Evolutionary conservation across 2,329 filamentous ascomycete genomes (phyloP).

Genomic region (Esteya vermicola): DNA sequence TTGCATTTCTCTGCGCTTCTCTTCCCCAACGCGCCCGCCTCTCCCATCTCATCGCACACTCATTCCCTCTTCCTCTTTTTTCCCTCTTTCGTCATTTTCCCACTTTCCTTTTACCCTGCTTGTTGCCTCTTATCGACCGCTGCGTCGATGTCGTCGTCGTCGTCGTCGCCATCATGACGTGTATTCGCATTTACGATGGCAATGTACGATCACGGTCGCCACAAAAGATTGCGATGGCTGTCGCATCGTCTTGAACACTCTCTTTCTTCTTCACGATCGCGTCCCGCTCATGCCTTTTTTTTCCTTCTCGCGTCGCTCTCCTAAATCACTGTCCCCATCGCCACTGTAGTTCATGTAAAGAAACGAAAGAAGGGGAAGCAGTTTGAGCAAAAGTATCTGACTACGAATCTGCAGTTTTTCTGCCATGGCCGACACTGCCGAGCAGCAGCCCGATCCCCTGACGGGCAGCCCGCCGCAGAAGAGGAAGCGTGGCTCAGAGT

Average conservation of each 20-base stretch:
- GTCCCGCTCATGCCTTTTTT: no score
- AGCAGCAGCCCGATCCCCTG: constrained; percentile 33
- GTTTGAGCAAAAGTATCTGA: neutral
- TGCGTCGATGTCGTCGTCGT: no score
- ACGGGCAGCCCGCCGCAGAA: constrained; percentile 34
- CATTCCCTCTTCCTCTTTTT: neutral
- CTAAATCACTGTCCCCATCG: no score
- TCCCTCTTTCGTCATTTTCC: neutral
- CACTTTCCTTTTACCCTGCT: neutral
- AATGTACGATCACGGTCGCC: no score
- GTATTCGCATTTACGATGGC: no score
- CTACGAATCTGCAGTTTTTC: neutral
- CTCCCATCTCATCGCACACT: neutral
- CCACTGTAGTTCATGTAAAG: neutral
- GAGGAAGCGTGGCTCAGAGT: constrained; percentile 37
- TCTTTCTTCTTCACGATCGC: no score
- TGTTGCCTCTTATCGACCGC: no score
- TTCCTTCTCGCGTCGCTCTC: no score
- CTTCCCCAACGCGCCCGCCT: neutral
- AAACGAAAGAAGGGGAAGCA: neutral
- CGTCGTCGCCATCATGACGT: no score
- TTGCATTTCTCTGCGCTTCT: neutral
- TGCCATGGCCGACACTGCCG: constrained; percentile 32
- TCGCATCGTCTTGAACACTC: no score
- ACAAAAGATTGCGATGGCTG: no score